These are phyloP conservation scores for Laguncularia racemosa DNA, from an alignment of 345 rosid genomes.

Conservation along the genomic window DNA sequence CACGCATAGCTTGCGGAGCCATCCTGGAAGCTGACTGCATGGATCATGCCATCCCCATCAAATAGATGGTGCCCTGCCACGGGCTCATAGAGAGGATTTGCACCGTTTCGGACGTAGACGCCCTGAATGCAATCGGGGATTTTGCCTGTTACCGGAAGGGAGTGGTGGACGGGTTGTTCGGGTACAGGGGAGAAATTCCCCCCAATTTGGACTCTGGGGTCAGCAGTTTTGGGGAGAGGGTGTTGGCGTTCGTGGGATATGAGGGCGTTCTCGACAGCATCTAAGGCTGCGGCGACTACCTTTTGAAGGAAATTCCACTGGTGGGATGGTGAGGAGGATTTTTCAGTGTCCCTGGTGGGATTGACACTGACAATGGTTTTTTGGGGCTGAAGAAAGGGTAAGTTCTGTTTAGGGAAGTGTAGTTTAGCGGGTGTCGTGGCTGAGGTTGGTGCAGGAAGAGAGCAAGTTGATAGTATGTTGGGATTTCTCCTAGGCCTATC, in stretches of 20 bases:
- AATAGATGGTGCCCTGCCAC: conserved; percentile 85
- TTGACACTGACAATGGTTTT: neutral
- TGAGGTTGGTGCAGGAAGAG: conserved; percentile 43
- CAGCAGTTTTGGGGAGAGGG: conserved; percentile 72
- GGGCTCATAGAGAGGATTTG: conserved; percentile 80
- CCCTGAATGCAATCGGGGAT: conserved; percentile 66
- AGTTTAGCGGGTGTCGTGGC: conserved; percentile 12
- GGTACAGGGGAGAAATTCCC: conserved; percentile 83
- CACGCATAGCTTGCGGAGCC: conserved; percentile 70
- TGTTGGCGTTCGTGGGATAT: conserved; percentile 44
- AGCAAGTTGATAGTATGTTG: conserved; percentile 18
- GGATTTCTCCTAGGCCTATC: conserved; percentile 15
- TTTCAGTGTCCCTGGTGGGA: no score
- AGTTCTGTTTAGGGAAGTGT: conserved; percentile 37
- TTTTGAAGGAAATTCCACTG: conserved; percentile 55
- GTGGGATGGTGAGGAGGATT: conserved; percentile 6
- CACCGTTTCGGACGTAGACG: conserved; percentile 73
- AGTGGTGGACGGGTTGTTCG: conserved; percentile 43
- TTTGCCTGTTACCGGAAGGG: conserved; percentile 52
- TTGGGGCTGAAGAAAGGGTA: neutral
- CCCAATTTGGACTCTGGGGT: conserved; percentile 61
- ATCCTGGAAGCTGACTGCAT: conserved; percentile 47
- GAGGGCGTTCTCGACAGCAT: conserved; percentile 47
- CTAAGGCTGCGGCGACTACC: conserved; percentile 47
- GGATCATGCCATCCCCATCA: conserved; percentile 93